phyloP scores from a whole-genome alignment of 2,329 filamentous ascomycete species.

The Epicoccum nigrum region DNA sequence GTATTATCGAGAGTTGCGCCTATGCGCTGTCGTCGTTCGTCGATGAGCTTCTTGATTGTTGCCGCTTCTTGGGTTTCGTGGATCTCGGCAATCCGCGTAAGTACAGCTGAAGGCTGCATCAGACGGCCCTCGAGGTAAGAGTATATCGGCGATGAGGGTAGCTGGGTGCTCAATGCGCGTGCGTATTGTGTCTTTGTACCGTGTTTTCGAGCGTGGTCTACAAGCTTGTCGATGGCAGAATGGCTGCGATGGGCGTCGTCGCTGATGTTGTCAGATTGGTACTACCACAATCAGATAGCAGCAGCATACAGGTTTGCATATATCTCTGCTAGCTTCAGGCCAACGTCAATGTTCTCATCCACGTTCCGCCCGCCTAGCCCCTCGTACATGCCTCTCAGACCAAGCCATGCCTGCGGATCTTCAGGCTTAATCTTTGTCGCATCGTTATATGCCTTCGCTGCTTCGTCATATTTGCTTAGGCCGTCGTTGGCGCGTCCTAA shows the following conservation, averaged over 20 bases:
- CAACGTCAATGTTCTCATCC: constrained; percentile 74
- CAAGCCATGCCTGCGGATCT: constrained; percentile 89
- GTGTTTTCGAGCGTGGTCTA: constrained; percentile 73
- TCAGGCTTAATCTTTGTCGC: constrained; percentile 74
- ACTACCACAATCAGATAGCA: not conserved
- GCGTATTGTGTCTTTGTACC: constrained; percentile 77
- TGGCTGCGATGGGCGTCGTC: constrained; percentile 66
- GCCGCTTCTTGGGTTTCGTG: constrained; percentile 86
- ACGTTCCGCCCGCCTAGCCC: constrained; percentile 73
- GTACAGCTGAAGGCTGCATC: constrained; percentile 78
- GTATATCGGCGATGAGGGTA: constrained; percentile 84
- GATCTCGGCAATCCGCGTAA: constrained; percentile 81
- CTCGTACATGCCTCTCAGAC: constrained; percentile 84
- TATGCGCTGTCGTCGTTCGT: constrained; percentile 83
- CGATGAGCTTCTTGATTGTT: constrained; percentile 87
- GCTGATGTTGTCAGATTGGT: constrained; percentile 39
- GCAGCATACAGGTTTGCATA: constrained; percentile 59
- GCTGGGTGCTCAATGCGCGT: constrained; percentile 73
- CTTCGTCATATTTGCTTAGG: constrained; percentile 70
- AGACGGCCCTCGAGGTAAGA: constrained; percentile 81
- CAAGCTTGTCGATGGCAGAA: constrained; percentile 76
- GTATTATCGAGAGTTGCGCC: constrained; percentile 85
- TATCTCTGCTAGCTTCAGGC: constrained; percentile 74
- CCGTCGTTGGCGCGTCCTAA: constrained; percentile 85
- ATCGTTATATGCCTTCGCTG: constrained; percentile 75